phyloP scores from a whole-genome alignment of 2,329 filamentous ascomycete genomes.

The Pezicula carpinea region DNA sequence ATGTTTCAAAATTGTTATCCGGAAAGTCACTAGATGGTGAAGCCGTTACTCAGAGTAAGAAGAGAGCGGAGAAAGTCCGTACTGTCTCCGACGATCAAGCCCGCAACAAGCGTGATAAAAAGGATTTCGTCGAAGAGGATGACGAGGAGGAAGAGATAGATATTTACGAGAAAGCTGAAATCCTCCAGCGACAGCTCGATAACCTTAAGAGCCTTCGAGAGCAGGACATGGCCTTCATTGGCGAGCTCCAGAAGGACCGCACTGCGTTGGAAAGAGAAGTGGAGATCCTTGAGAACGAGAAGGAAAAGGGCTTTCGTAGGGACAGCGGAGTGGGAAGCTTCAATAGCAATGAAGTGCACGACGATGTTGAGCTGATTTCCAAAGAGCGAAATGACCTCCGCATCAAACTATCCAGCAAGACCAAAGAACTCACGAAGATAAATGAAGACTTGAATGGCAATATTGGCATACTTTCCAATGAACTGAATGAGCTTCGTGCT shows the following conservation, averaged over 20 bases:
- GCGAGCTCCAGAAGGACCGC: conserved; percentile 1
- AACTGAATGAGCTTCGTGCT: too few species aligned
- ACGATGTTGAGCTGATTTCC: conserved; percentile 14
- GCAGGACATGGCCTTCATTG: not conserved
- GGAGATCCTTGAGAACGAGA: not conserved
- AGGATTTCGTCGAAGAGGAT: conserved; percentile 17
- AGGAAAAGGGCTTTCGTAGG: not conserved
- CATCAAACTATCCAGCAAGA: not conserved
- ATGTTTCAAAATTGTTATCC: conserved; percentile 58
- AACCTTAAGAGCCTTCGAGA: not conserved
- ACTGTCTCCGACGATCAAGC: not conserved
- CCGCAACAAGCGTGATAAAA: conserved; percentile 12
- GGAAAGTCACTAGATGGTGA: too few species aligned
- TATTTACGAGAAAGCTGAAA: not conserved
- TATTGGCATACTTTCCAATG: too few species aligned
- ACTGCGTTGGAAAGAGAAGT: not conserved
- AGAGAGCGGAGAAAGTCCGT: not conserved
- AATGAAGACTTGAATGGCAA: not conserved
- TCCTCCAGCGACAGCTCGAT: not conserved
- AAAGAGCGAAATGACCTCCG: too few species aligned
- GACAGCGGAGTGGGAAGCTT: not conserved
- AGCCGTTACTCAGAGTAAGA: not conserved
- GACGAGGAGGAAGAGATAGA: conserved; percentile 24
- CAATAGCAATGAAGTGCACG: not conserved
- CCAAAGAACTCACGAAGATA: not conserved